Conservation (phyloP, 768 basidiomycete species). For the Lentinula aciculospora region DNA sequence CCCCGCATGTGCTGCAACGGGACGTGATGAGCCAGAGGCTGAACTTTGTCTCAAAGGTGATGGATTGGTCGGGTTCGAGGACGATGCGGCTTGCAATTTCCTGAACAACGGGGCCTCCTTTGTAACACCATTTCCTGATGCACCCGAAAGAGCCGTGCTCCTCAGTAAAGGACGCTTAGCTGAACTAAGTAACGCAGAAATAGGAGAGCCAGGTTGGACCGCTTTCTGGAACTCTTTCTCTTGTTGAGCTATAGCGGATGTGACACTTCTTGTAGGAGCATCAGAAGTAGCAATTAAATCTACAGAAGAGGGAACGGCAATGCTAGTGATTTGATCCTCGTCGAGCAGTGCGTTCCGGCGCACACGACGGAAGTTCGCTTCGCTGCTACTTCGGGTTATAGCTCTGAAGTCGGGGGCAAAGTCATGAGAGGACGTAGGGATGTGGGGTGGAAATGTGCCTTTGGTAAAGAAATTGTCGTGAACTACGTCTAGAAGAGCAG, state of each 20-base stretch:
- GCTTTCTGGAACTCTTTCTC: slow-evolving; percentile 97
- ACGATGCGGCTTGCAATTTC: slow-evolving; percentile 50
- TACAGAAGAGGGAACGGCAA: slow-evolving; percentile 31
- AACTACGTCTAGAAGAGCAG: slow-evolving; percentile 80
- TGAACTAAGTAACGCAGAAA: slow-evolving; percentile 84
- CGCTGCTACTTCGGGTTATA: slow-evolving; percentile 54
- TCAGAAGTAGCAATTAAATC: slow-evolving; percentile 11
- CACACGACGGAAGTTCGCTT: slow-evolving; percentile 65
- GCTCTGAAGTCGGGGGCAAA: slow-evolving; percentile 68
- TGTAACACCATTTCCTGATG: slow-evolving; percentile 4
- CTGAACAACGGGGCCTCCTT: slow-evolving; percentile 39
- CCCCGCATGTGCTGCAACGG: slow-evolving; percentile 20
- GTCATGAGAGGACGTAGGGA: slow-evolving; percentile 78
- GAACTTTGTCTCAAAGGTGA: slow-evolving; percentile 36
- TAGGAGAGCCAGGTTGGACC: slow-evolving; percentile 91
- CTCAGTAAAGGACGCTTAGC: slow-evolving; percentile 86
- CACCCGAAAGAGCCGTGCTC: slow-evolving; percentile 31
- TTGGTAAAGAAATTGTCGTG: slow-evolving; percentile 78
- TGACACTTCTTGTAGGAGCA: slow-evolving; percentile 30
- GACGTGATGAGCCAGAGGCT: slow-evolving; percentile 22
- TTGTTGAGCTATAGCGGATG: slow-evolving; percentile 69
- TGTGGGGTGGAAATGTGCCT: slow-evolving; percentile 75
- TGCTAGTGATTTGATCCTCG: slow-evolving; percentile 44
- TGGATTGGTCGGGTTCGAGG: slow-evolving; percentile 31
- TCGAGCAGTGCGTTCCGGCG: slow-evolving; percentile 61